Evolutionary conservation across 2,329 filamentous ascomycete genomes (phyloP).

Genomic region (Macrophomina pseudophaseolina): DNA sequence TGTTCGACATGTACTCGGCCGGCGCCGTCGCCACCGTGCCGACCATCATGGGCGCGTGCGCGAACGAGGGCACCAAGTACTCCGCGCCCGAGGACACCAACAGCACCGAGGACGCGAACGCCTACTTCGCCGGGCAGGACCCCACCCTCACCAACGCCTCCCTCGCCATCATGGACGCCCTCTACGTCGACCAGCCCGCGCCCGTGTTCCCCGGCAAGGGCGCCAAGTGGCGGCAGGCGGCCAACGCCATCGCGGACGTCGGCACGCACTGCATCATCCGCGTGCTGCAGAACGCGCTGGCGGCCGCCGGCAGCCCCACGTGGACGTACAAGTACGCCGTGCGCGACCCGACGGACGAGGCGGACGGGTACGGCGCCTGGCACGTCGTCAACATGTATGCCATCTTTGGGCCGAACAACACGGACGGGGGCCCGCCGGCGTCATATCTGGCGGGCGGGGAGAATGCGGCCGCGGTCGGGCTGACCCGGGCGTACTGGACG

Average conservation of each 20-base stretch:
- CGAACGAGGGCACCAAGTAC: conserved; percentile 70
- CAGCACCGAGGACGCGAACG: conserved; percentile 55
- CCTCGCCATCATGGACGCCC: conserved; percentile 56
- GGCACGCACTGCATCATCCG: conserved; percentile 64
- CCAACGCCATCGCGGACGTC: conserved; percentile 58
- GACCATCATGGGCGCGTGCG: conserved; percentile 60
- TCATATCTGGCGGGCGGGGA: conserved; percentile 59
- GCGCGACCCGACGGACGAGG: conserved; percentile 59
- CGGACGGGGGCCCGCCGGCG: conserved; percentile 53
- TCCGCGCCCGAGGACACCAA: conserved; percentile 54
- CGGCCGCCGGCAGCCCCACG: conserved; percentile 32
- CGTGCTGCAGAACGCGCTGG: conserved; percentile 55
- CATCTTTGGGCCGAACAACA: conserved; percentile 69
- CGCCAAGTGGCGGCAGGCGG: conserved; percentile 63
- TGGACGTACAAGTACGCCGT: conserved; percentile 77
- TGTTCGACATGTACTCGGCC: conserved; percentile 53
- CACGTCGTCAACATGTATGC: conserved; percentile 71
- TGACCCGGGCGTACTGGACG: conserved; percentile 74
- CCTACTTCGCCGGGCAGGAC: conserved; percentile 64
- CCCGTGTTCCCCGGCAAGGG: conserved; percentile 60
- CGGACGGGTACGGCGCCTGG: conserved; percentile 64
- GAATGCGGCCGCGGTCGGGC: conserved; percentile 63
- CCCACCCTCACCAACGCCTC: conserved; percentile 59
- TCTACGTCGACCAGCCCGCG: conserved; percentile 55
- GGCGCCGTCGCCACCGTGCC: conserved; percentile 59